phyloP scores from a whole-genome alignment of 2,329 filamentous ascomycete genomes.

The Fusarium sp. region DNA sequence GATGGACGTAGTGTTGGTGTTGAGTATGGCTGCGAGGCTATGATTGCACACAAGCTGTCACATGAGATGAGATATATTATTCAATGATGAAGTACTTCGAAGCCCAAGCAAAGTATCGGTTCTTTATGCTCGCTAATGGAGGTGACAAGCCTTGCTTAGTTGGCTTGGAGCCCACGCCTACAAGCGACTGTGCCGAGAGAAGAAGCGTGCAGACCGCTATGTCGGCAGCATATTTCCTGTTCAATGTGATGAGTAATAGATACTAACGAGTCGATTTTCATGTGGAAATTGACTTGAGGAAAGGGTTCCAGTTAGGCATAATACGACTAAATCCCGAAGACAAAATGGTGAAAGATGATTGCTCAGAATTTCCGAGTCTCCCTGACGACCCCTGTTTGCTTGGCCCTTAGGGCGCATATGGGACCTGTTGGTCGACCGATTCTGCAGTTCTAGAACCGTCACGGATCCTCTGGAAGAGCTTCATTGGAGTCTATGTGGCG shows the following conservation, averaged over 20 bases:
- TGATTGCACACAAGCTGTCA: constrained; percentile 16
- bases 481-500: background rate
- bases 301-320: background rate
- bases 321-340: background rate
- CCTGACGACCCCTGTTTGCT: background rate
- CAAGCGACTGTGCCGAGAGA: background rate
- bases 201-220: background rate
- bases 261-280: background rate
- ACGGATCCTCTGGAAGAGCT: background rate
- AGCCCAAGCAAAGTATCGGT: background rate
- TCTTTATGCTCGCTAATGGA: background rate
- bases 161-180: background rate
- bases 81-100: constrained; percentile 28
- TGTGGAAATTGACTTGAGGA: background rate
- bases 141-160: background rate
- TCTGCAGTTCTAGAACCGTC: background rate
- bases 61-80: constrained; percentile 27
- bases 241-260: background rate
- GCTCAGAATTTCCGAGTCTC: background rate
- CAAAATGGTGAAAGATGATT: background rate
- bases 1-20: constrained; percentile 15
- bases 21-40: constrained; percentile 20
- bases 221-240: background rate
- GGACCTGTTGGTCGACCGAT: background rate
- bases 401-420: background rate